Base-by-base conservation (phyloP, 1,284 basidiomycete genomes). In the Heterobasidion parviporum region DNA sequence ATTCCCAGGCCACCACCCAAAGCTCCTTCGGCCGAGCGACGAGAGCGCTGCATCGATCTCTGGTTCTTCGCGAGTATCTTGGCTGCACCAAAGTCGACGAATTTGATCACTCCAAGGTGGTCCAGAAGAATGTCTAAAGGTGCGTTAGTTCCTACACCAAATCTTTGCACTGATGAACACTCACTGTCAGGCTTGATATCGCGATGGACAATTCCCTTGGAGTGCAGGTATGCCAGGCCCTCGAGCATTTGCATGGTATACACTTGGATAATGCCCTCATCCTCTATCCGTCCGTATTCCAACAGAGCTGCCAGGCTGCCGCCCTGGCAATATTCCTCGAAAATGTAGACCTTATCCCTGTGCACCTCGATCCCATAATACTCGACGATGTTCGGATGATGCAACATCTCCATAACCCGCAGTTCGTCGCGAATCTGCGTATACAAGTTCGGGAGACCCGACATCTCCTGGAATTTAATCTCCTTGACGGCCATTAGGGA, bases 341-440 rank as follows among this genome's bases (percentile, higher is more conserved):
- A 99, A 62, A 99, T 98, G 74, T 97, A 99, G 10, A 99, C 94
- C 71, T 96, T 95, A 74, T 99, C 97, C 20, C 97, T 89, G 69
- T 99, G 96, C 6, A 98, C 96, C 71, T 99, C 97, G 64, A 99
- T 97, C 43, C 97, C 97, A 67, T 98, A 98, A 72, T 98, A 99
- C 71, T 99, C 95, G 57, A 99, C 97, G 56, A 99, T 91, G 67
- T 99, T 99, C 14, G 93, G 94, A 71, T 99, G 97, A 62, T 92
- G 91, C 35, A 99, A 81, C 87, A 99, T 90, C 72, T 97, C 94
- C 97, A 99, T 99, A 59, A 99, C 94, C 63, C 86, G 89, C 61
- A 98, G 87, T 73, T 99, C 97, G 69, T 99, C 95, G 69, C 89
- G 90, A 72, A 99, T 98, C 68, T 97, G 94, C 61, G 92, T 83